Percentiles rank a stretch among this genome's conserved stretches.
These are phyloP conservation scores for Scenedesmus sp. DNA, from an alignment of 163 green algal species.

Conservation along the genomic window DNA sequence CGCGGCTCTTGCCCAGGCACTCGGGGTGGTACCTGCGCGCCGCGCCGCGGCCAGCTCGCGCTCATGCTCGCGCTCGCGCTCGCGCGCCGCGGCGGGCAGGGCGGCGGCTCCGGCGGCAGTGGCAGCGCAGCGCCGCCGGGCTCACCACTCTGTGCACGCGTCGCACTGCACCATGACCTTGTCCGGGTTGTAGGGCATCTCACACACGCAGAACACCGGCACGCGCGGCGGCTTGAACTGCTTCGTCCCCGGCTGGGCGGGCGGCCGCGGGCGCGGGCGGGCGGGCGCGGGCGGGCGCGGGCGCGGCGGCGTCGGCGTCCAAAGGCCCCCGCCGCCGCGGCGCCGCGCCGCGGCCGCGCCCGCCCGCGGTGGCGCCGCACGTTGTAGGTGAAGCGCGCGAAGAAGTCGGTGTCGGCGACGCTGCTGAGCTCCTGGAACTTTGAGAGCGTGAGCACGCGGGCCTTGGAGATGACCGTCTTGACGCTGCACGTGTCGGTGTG, in stretches of 20 bases:
- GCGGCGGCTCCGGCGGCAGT: neutral
- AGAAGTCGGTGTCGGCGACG: constrained; percentile 71
- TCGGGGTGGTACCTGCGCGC: constrained; percentile 58
- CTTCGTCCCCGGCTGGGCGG: constrained; percentile 46
- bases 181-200: constrained; percentile 91
- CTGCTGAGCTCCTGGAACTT: constrained; percentile 55
- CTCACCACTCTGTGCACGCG: constrained; percentile 78
- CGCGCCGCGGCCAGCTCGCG: neutral
- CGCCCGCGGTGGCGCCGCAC: constrained; percentile 28
- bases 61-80: neutral
- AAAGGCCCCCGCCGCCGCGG: neutral
- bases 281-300: too few relatives aligned
- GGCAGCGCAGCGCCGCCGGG: neutral
- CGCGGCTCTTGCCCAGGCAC: constrained; percentile 33
- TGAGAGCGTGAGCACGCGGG: constrained; percentile 70
- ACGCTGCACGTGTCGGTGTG: constrained; percentile 64
- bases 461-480: constrained; percentile 67
- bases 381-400: constrained; percentile 77
- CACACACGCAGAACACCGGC: constrained; percentile 86
- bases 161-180: constrained; percentile 82
- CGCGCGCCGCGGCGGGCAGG: neutral
- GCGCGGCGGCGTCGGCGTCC: too few relatives aligned
- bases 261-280: too few relatives aligned
- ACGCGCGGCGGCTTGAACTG: constrained; percentile 76
- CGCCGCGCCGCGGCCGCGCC: neutral